Evolutionary conservation across 2,329 filamentous ascomycete species (phyloP).

Genomic region (Davidsoniella australis): DNA sequence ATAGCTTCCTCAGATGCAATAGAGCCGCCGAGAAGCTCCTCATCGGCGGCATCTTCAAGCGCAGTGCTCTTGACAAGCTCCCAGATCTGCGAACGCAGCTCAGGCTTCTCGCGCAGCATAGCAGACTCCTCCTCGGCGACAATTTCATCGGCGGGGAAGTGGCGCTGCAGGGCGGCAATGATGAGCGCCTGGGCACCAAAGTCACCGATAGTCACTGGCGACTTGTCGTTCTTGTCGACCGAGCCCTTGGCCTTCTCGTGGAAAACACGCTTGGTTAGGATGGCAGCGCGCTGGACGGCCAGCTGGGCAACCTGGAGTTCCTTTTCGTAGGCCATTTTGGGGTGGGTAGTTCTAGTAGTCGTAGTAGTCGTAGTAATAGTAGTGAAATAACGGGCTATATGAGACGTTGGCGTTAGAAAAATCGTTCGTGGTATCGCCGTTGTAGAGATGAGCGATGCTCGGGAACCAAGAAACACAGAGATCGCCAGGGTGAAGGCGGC

Average conservation of each 20-base stretch:
- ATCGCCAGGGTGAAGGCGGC: background rate
- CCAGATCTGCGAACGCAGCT: constrained; percentile 59
- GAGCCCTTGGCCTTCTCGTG: constrained; percentile 87
- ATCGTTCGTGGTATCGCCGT: background rate
- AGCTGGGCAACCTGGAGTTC: constrained; percentile 75
- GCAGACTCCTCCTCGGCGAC: constrained; percentile 90
- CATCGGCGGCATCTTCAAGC: constrained; percentile 39
- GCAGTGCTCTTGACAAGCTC: constrained; percentile 50
- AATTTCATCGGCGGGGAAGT: constrained; percentile 80
- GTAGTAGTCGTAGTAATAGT: background rate
- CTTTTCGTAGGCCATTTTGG: constrained; percentile 29
- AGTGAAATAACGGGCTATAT: constrained; percentile 1
- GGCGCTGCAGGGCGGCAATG: constrained; percentile 72
- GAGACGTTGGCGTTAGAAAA: constrained; percentile 2
- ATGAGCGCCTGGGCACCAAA: constrained; percentile 96
- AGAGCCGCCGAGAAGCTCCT: constrained; percentile 53
- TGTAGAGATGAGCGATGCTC: background rate
- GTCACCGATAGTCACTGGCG: constrained; percentile 93
- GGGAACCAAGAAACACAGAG: constrained; percentile 1
- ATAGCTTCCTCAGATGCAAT: constrained; percentile 48
- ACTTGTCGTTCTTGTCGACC: constrained; percentile 75
- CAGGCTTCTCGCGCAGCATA: constrained; percentile 53
- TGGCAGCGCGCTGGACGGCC: constrained; percentile 62
- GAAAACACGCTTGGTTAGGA: constrained; percentile 37
- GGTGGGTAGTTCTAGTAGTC: constrained; percentile 12